Base-by-base conservation (phyloP, 2,329 filamentous ascomycete genomes). In the Epichloe typhina region DNA sequence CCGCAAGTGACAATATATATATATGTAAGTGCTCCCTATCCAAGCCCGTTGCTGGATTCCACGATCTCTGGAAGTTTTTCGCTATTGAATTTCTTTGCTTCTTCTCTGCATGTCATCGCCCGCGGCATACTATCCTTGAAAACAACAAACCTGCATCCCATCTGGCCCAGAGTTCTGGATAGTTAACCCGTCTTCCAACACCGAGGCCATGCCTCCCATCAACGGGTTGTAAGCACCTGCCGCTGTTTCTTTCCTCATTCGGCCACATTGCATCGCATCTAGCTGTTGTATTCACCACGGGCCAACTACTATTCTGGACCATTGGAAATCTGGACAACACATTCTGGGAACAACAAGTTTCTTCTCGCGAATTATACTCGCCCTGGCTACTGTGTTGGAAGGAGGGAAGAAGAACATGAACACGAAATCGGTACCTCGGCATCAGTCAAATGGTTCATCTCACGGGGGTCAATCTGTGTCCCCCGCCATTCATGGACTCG, bases 401-500 rank as follows among this genome's bases (percentile, higher is more conserved):
- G 40, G 17, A 11, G 13, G 9, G 26, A n/a, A 17, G 5, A 36
- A 41, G 5, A n/a, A 36, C 15, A 48, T n/a, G 15, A 21, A 26
- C 15, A 5, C 37, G 39, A 31, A 9, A 17, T 35, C 35, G 15
- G 19, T 11, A 9, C 13, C 7, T 46, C 37, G 26, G 26, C 12
- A 36, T 36, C 21, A 13, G 17, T 52, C 55, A 58, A 50, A 67
- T 65, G 63, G 57, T 60, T 38, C 63, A 62, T 54, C 46, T 59
- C 36, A 58, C 59, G 38, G 80, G 77, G 55, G 60, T 68, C 17
- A 67, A 66, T 46, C 23, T 67, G 21, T 94, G 88, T 65, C 77
- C 79, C 15, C 57, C 73, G 48, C 88, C 88, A 5, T 91, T 93
- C 62, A 74, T 83, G 55, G 79, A 86, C 62, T 74, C 75, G 52